Conservation (phyloP, 2,329 filamentous ascomycete genomes). For the Trichoderma cornu-damae region DNA sequence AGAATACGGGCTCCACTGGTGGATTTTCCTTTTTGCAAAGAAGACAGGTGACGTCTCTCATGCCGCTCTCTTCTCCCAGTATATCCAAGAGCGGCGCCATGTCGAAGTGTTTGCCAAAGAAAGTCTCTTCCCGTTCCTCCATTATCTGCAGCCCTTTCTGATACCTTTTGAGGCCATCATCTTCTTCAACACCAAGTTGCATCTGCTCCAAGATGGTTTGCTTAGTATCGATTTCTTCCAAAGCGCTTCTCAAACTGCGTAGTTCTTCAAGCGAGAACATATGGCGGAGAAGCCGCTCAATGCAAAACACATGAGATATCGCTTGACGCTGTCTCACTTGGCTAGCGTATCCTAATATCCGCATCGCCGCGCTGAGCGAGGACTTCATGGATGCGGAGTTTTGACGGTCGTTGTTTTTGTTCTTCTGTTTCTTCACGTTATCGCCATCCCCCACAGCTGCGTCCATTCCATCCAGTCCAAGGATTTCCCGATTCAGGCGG, state of each 20-base stretch:
- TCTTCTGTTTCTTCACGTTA: too few relatives aligned
- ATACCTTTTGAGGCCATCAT: slow-evolving; percentile 16
- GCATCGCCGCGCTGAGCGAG: too few relatives aligned
- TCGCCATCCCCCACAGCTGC: too few relatives aligned
- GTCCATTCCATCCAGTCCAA: background rate
- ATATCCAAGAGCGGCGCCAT: slow-evolving; percentile 21
- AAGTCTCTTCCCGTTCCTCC: background rate
- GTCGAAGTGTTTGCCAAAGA: slow-evolving; percentile 23
- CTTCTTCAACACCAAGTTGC: background rate
- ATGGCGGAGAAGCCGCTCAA: slow-evolving; percentile 27
- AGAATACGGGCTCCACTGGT: background rate
- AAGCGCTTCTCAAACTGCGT: slow-evolving; percentile 5
- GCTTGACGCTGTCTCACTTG: slow-evolving; percentile 22
- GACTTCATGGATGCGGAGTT: too few relatives aligned
- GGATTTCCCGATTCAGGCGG: background rate
- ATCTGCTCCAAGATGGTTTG: background rate
- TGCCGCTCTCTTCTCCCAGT: slow-evolving; percentile 16
- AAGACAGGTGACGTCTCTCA: background rate
- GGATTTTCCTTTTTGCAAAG: slow-evolving; percentile 4
- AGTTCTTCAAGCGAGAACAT: background rate
- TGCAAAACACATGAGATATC: slow-evolving; percentile 27
- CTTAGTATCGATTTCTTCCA: background rate
- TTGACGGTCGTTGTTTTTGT: background rate
- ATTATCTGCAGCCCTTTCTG: slow-evolving; percentile 19
- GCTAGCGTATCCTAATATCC: background rate